phyloP scores from a whole-genome alignment of 495 filamentous ascomycete species.

The Lindgomyces ingoldianus region DNA sequence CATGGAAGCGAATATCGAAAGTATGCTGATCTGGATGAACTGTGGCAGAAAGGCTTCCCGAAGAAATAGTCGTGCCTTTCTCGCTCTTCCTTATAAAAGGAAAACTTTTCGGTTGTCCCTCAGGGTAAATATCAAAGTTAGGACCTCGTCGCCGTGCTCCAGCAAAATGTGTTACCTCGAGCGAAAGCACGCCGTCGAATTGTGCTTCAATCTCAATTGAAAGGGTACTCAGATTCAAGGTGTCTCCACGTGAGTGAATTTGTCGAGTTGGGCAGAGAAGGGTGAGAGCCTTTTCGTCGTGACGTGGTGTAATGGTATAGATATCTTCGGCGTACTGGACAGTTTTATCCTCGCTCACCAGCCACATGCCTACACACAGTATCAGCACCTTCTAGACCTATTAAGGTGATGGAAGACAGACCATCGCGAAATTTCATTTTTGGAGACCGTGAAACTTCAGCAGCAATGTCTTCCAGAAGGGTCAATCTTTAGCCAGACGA shows the following conservation, averaged over 20 bases:
- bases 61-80: conserved; percentile 55
- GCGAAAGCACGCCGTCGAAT: conserved; percentile 38
- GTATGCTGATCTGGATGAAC: conserved; percentile 22
- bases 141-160: conserved; percentile 60
- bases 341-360: conserved; percentile 24
- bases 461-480: not conserved
- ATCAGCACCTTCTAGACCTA: not conserved
- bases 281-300: conserved; percentile 24
- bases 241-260: conserved; percentile 39
- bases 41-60: conserved; percentile 53
- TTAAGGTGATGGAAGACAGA: not conserved
- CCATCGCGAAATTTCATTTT: conserved; percentile 41
- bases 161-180: conserved; percentile 60
- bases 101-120: conserved; percentile 52
- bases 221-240: conserved; percentile 37
- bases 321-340: conserved; percentile 38
- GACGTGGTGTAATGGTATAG: conserved; percentile 24
- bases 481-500: not conserved
- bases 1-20: conserved; percentile 35
- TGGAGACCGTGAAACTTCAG: not conserved
- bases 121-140: conserved; percentile 62
- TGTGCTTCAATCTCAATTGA: conserved; percentile 35
- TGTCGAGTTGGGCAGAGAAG: conserved; percentile 34
- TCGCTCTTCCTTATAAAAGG: conserved; percentile 52
- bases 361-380: conserved; percentile 36